Percentiles rank a stretch among this genome's conserved stretches.
phyloP scores from a whole-genome alignment of 2,329 filamentous ascomycete genomes.

The Aureobasidium sp. region DNA sequence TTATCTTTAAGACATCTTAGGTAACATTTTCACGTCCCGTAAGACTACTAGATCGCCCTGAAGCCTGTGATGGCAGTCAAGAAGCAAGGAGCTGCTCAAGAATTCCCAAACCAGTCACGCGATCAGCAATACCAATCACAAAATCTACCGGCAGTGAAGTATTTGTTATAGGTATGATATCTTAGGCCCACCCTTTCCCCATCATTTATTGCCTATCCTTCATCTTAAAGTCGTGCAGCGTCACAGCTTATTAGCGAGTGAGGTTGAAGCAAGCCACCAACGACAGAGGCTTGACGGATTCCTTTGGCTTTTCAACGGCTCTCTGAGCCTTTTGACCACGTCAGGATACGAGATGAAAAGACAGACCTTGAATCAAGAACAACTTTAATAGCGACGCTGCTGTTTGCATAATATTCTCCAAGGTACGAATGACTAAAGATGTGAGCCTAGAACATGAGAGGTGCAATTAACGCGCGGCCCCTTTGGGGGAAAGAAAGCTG shows the following conservation, averaged over 20 bases:
- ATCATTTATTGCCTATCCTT: background rate
- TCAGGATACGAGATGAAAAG: background rate
- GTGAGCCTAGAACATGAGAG: background rate
- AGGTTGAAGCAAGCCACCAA: conserved; percentile 3
- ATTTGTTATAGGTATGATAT: background rate
- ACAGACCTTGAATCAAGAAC: background rate
- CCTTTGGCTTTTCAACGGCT: background rate
- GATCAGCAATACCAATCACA: background rate
- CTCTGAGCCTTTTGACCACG: background rate
- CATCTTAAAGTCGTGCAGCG: background rate
- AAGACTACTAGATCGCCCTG: too few relatives aligned
- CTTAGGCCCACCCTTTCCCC: background rate
- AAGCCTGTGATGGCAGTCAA: too few relatives aligned
- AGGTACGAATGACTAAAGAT: too few relatives aligned
- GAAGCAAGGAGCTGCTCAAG: background rate
- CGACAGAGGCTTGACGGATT: background rate
- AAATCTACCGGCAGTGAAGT: background rate
- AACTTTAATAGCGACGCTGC: background rate
- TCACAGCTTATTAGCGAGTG: background rate
- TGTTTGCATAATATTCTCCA: background rate
- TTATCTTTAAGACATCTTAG: too few relatives aligned
- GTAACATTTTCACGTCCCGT: too few relatives aligned
- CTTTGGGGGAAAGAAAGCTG: background rate
- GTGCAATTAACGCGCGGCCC: conserved; percentile 4
- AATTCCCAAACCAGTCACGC: background rate